Conservation (phyloP, 768 basidiomycete species). For the Leccinellum rugosiceps region DNA sequence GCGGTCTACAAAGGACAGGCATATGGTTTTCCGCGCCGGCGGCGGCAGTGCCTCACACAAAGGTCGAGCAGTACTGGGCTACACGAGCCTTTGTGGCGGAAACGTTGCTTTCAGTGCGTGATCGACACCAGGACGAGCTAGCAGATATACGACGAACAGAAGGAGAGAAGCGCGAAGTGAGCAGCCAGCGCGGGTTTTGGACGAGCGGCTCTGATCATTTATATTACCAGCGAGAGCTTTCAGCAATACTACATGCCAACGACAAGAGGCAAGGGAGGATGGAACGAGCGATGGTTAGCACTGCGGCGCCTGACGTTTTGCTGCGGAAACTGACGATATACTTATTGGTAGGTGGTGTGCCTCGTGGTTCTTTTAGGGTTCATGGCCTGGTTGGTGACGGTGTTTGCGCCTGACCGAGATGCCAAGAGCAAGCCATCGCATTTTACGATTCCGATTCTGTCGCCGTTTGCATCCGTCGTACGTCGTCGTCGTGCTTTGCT, state of each 20-base stretch:
- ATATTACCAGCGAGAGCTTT: constrained; percentile 41
- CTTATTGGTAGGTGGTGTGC: constrained; percentile 14
- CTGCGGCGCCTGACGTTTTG: too few species aligned
- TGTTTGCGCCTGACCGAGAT: constrained; percentile 13
- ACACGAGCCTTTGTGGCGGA: constrained; percentile 65
- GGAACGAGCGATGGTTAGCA: constrained; percentile 49
- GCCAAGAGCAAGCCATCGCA: constrained; percentile 41
- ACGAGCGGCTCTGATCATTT: not conserved
- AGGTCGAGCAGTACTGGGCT: constrained; percentile 63
- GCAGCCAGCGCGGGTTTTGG: constrained; percentile 13
- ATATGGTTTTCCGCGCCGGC: constrained; percentile 21
- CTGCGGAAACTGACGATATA: constrained; percentile 11
- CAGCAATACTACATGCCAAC: constrained; percentile 37
- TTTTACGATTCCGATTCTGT: constrained; percentile 76
- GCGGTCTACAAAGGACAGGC: constrained; percentile 4
- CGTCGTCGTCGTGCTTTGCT: constrained; percentile 2
- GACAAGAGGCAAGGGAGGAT: constrained; percentile 48
- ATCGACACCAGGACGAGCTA: constrained; percentile 49
- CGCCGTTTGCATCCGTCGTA: constrained; percentile 77
- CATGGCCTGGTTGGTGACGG: constrained; percentile 19
- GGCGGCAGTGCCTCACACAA: constrained; percentile 25
- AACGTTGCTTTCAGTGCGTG: constrained; percentile 49
- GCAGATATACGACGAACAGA: constrained; percentile 38
- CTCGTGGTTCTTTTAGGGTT: constrained; percentile 23
- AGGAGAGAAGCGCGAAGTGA: constrained; percentile 47